Evolutionary conservation across 2,329 filamentous ascomycete species (phyloP), one percentile per base, ranked within the genome.

Genomic region (Cadophora sp.): DNA sequence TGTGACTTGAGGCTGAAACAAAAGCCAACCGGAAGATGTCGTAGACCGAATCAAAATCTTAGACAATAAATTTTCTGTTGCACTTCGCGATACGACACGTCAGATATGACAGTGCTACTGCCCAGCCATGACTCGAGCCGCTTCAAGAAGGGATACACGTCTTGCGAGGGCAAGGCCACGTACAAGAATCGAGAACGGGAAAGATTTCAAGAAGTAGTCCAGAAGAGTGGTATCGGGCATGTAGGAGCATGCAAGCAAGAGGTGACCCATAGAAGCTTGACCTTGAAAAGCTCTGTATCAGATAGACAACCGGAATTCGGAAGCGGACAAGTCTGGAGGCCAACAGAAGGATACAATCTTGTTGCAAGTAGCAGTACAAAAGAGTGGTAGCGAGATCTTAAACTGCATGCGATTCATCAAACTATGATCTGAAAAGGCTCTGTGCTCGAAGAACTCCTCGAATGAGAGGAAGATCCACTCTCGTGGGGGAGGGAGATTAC

Each of bases 361-460:
- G 69, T 71, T 71, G 67, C 67, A 69, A 48, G 27, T 71, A 68
- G 67, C 64, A 64, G 19, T 7, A 27, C 31, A 48, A 48, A 71
- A 67, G 27, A 66, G 59, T 68, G 68, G 67, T 64, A 50, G 46
- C 67, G 67, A 71, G 59, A 2, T n/a, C 5, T 34, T 31, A 26
- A 19, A 24, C n/a, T 22, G 40, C 8, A 16, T 43, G 16, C 40
- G 9, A n/a, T 8, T 58, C 4, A 14, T 16, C 11, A 34, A 24
- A 34, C 55, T 3, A 14, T 14, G n/a, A 24, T 58, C 31, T 37
- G 5, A n/a, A 11, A 58, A 55, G 27, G 51, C 14, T 55, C 26
- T 31, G 51, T 55, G 51, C 26, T 55, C 6, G 26, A 7, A 29
- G 26, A 29, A n/a, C 51, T n/a, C 31, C 8, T 31, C 51, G 14